Conservation (phyloP, 352 stramenopile species). For the Blastocystis sp. region DNA sequence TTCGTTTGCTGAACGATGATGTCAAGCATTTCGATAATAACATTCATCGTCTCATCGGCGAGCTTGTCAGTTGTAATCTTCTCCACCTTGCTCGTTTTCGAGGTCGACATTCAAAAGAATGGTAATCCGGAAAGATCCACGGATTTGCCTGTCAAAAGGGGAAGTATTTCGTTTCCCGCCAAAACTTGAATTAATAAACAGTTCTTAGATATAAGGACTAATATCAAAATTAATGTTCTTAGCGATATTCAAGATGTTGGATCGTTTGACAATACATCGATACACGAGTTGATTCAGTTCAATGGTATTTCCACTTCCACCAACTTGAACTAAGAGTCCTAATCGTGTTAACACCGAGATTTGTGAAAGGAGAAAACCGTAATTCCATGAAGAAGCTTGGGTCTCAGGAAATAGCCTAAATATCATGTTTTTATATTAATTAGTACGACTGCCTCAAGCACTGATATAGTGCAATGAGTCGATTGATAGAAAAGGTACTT, state of each 20-base stretch:
- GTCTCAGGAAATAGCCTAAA: constrained; percentile 40
- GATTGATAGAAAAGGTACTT: constrained; percentile 21
- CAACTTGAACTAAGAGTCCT: constrained; percentile 7
- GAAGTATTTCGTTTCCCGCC: background rate
- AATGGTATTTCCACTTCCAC: background rate
- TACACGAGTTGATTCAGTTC: constrained; percentile 50
- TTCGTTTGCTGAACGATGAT: constrained; percentile 27
- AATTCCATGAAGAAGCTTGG: background rate
- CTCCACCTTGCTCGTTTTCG: background rate
- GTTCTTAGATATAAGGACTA: constrained; percentile 32
- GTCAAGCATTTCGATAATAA: constrained; percentile 49
- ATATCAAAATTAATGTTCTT: constrained; percentile 65
- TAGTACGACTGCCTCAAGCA: background rate
- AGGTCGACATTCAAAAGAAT: constrained; percentile 9
- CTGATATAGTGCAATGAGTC: constrained; percentile 34
- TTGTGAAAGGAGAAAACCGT: constrained; percentile 34
- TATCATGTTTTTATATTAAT: too few species aligned
- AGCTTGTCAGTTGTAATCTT: constrained; percentile 47
- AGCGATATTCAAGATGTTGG: constrained; percentile 28
- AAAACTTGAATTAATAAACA: constrained; percentile 25
- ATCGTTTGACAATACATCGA: constrained; percentile 29
- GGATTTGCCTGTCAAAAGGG: background rate
- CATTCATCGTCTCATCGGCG: constrained; percentile 18
- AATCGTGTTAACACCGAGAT: background rate
- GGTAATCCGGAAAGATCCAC: background rate